Evolutionary conservation across 2,329 filamentous ascomycete genomes (phyloP), one percentile per base, ranked within the genome.

Genomic region (Bisporella sp.): DNA sequence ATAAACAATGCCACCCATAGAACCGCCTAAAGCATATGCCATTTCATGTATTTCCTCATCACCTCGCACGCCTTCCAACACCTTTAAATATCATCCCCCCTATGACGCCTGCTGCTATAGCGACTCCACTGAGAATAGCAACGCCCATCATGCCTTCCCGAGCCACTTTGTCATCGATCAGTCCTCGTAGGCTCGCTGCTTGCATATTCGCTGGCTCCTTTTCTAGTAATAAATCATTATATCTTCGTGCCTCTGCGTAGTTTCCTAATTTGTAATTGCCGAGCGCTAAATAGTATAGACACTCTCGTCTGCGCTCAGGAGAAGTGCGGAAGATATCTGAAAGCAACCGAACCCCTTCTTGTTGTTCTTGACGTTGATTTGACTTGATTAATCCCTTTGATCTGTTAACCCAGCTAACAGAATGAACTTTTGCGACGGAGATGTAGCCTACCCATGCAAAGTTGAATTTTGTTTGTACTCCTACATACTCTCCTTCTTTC

Each of bases 391-490:
- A 80, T 59, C 93, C 93, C 90, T 95, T 56, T 32, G 9, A 45
- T 12, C 51, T n/a, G 35, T 37, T n/a, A 37, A n/a, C 35, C 8
- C 35, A 37, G 35, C 35, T 37, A 9, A 2, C n/a, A 45, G 47
- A 6, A 46, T 11, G 7, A 45, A 28, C 28, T 48, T 31, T 33
- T 48, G 3, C 13, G 39, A n/a, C 7, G 29, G n/a, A 35, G 41
- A 12, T 42, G 45, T 31, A 37, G 60, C 75, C 51, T 81, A 95
- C 90, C 93, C 93, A 99, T 66, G 93, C 92, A 70, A 92, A 97
- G 82, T 99, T 99, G 81, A 99, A 99, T 69, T 97, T 97, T 55
- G 93, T 99, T 71, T 99, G 93, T 40, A 99, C 81, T 53, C 92
- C 91, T 54, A 96, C 92, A 75, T 95, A 95, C 64, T 95, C 89